phyloP scores from a whole-genome alignment of 768 basidiomycete genomes.

The Hygrocybe punicea region DNA sequence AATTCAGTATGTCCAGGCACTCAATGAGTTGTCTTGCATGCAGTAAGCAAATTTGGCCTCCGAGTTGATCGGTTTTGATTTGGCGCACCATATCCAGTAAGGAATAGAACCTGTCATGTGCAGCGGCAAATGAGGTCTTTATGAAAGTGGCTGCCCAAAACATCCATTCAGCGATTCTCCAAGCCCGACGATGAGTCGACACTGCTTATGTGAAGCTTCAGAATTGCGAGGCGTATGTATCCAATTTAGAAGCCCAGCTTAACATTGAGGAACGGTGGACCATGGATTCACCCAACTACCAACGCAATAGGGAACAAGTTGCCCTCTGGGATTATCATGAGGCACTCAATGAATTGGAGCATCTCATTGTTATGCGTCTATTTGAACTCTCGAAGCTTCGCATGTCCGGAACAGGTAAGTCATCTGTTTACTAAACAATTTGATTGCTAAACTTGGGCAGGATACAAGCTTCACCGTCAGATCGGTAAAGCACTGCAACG shows the following conservation, averaged over 20 bases:
- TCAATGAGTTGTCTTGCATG: background rate
- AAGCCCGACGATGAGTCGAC: background rate
- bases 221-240: background rate
- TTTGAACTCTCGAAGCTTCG: constrained; percentile 1
- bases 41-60: background rate
- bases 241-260: background rate
- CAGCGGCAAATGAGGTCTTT: background rate
- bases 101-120: background rate
- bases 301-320: background rate
- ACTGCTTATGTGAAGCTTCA: background rate
- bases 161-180: background rate
- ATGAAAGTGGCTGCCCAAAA: background rate
- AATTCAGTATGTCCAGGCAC: background rate
- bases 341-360: background rate
- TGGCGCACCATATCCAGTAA: background rate
- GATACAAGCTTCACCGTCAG: constrained; percentile 32
- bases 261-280: background rate
- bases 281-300: background rate
- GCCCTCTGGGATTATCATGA: background rate
- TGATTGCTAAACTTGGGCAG: constrained; percentile 15
- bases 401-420: background rate
- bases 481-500: constrained; percentile 34
- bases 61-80: background rate
- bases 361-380: background rate
- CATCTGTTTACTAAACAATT: background rate